phyloP scores from a whole-genome alignment of 345 rosid genomes.

The Iberis pinnata region DNA sequence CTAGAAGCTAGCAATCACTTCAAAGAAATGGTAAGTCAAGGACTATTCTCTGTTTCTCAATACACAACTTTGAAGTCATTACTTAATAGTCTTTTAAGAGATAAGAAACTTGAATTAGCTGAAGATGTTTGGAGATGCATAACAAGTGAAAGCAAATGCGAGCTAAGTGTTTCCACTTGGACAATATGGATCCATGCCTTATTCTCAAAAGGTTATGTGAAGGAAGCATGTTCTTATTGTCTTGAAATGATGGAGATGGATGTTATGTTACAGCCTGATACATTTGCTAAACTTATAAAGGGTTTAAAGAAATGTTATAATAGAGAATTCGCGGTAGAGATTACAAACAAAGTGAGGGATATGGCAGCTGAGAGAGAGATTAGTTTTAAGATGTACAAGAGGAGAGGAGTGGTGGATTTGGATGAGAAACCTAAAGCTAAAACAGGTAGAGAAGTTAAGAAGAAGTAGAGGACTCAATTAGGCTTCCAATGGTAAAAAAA shows the following conservation, averaged over 20 bases:
- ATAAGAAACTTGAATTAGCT: conserved; percentile 65
- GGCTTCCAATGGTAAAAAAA: too few species aligned
- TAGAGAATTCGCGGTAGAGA: conserved; percentile 70
- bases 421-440: conserved; percentile 47
- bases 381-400: conserved; percentile 87
- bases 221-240: conserved; percentile 81
- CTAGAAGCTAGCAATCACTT: conserved; percentile 65
- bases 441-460: conserved; percentile 49
- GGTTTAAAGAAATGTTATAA: conserved; percentile 68
- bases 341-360: conserved; percentile 83
- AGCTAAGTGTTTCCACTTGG: conserved; percentile 66
- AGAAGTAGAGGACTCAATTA: conserved; percentile 48
- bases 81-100: conserved; percentile 57
- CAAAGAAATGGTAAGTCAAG: conserved; percentile 75
- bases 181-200: conserved; percentile 92
- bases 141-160: conserved; percentile 50
- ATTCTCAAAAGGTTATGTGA: conserved; percentile 70
- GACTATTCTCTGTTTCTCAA: conserved; percentile 59
- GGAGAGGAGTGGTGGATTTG: conserved; percentile 76
- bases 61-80: conserved; percentile 63
- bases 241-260: conserved; percentile 90
- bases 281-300: conserved; percentile 81
- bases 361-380: conserved; percentile 74
- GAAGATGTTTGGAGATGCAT: conserved; percentile 76
- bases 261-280: conserved; percentile 76